Conservation (phyloP, 805 yeast species). For the Pichia thaimueangensis region DNA sequence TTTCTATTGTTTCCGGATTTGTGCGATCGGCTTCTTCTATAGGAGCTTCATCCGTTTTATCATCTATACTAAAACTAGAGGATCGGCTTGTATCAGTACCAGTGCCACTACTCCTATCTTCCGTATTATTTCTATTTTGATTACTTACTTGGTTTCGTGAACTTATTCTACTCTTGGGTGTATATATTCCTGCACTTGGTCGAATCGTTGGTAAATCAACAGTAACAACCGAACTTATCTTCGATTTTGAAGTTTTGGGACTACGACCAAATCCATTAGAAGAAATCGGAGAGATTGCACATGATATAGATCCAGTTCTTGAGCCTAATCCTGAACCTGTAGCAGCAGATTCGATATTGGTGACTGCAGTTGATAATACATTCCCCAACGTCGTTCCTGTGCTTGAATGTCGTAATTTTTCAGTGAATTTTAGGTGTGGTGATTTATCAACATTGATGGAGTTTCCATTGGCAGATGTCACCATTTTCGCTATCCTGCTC, state of each 20-base stretch:
- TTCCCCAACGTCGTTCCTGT: not conserved
- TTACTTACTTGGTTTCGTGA: no score
- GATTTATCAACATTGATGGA: not conserved
- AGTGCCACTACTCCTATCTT: no score
- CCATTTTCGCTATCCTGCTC: no score
- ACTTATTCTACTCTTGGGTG: no score
- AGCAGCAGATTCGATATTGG: not conserved
- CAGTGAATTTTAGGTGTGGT: not conserved
- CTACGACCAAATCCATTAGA: not conserved
- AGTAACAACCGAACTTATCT: conserved; percentile 1
- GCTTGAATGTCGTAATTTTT: conserved; percentile 2
- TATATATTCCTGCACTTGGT: conserved; percentile 7
- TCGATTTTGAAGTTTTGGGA: not conserved
- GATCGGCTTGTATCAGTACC: no score
- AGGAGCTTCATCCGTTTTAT: no score
- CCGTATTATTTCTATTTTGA: no score
- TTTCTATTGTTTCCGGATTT: no score
- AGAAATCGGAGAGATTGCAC: no score
- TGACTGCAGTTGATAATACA: not conserved
- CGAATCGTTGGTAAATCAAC: conserved; percentile 10
- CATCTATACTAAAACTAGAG: no score
- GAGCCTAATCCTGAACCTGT: not conserved
- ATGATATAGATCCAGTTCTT: not conserved
- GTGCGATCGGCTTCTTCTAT: no score
- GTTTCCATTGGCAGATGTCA: not conserved